Conservation (phyloP, 2,329 filamentous ascomycete species). For the Microdochium bolleyi region DNA sequence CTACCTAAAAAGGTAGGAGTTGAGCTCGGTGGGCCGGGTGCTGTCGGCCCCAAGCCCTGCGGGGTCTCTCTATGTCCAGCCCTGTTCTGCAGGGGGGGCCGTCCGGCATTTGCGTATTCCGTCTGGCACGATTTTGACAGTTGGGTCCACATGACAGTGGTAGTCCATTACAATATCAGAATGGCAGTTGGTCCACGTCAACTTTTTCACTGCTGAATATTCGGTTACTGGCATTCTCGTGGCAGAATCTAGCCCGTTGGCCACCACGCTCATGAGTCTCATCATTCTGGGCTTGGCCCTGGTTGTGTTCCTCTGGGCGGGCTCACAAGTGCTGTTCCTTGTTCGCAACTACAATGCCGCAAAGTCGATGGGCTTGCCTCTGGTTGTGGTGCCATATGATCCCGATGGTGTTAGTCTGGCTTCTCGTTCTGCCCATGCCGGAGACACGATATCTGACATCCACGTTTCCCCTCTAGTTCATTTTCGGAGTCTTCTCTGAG, state of each 20-base stretch:
- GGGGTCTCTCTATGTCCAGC: neutral
- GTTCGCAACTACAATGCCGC: neutral
- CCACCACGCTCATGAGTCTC: neutral
- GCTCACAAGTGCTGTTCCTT: neutral
- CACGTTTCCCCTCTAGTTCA: neutral
- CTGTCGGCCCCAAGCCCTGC: neutral
- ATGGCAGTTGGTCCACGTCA: neutral
- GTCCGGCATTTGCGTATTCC: neutral
- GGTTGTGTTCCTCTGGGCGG: neutral
- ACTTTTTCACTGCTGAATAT: neutral
- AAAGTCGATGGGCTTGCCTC: neutral
- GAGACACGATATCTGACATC: neutral
- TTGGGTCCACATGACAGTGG: neutral
- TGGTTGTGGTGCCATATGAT: neutral
- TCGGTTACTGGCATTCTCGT: neutral
- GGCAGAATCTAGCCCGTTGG: neutral
- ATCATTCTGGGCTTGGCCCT: neutral
- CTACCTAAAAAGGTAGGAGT: neutral
- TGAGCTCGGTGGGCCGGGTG: neutral
- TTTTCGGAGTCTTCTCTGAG: slow-evolving; percentile 10
- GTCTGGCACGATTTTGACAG: neutral
- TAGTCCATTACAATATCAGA: neutral
- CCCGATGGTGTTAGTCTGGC: neutral
- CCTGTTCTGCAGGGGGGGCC: neutral
- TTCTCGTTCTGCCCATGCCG: neutral